Percentiles rank a stretch among this genome's conserved stretches.
phyloP scores from a whole-genome alignment of 2,329 filamentous ascomycete genomes.

The Arthrobotrys entomopaga region DNA sequence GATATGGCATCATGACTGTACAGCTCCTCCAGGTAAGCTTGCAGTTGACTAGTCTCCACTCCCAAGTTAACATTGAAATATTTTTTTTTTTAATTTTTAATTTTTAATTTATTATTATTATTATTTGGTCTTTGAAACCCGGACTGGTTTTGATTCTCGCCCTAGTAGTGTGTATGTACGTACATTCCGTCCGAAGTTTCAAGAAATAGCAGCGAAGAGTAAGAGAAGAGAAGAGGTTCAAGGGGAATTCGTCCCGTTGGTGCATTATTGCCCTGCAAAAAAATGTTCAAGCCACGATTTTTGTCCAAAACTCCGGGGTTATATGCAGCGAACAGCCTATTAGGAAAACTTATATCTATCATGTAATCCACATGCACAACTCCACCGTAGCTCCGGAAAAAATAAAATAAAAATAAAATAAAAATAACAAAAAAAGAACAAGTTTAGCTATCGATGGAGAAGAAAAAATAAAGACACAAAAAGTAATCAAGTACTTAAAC shows the following conservation, averaged over 20 bases:
- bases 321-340: conserved; percentile 47
- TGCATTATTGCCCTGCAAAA: conserved; percentile 18
- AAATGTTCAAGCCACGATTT: conserved; percentile 30
- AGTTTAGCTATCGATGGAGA: conserved; percentile 14
- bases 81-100: too few relatives aligned
- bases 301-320: conserved; percentile 42
- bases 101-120: too few relatives aligned
- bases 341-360: conserved; percentile 31
- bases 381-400: background rate
- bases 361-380: conserved; percentile 1
- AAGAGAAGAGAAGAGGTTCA: background rate
- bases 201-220: conserved; percentile 2
- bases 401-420: background rate
- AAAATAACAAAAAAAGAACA: conserved; percentile 1
- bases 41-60: too few relatives aligned
- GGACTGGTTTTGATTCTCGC: too few relatives aligned
- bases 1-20: conserved; percentile 14
- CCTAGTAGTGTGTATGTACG: too few relatives aligned
- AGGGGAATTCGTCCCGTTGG: conserved; percentile 36
- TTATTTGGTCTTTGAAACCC: too few relatives aligned
- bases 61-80: too few relatives aligned
- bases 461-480: background rate
- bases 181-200: conserved; percentile 47
- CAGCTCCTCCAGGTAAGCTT: too few relatives aligned
- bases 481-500: too few relatives aligned